Evolutionary conservation across 108 stramenopile species (phyloP).

Genomic region (Skeletonema tropicum): DNA sequence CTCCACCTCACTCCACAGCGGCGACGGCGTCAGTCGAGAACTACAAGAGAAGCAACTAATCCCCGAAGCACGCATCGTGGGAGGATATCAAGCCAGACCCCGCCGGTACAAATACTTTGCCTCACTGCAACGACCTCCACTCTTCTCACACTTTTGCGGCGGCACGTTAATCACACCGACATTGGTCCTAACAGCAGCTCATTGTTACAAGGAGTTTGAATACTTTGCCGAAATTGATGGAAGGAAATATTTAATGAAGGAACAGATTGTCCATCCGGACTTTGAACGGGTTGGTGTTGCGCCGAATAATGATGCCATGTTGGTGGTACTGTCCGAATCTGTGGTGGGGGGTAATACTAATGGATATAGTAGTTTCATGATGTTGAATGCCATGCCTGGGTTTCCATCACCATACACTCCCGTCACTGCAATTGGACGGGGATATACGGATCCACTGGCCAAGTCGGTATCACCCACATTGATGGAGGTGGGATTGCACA

Average conservation of each 20-base stretch:
- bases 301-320: background rate
- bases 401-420: background rate
- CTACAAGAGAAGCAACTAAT: background rate
- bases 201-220: background rate
- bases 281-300: background rate
- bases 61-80: background rate
- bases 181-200: background rate
- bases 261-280: background rate
- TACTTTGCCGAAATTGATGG: background rate
- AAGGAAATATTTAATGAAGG: background rate
- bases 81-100: background rate
- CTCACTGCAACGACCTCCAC: background rate
- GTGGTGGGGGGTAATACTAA: background rate
- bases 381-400: background rate
- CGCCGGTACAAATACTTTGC: background rate
- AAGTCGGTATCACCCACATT: background rate
- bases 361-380: background rate
- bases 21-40: background rate
- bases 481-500: constrained; percentile 5
- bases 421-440: background rate
- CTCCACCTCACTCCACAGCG: background rate
- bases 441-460: background rate
- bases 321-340: background rate
- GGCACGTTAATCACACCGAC: background rate
- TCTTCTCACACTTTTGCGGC: background rate